Conservation (phyloP, 2,329 filamentous ascomycete species). For the Hymenoscyphus linearis region DNA sequence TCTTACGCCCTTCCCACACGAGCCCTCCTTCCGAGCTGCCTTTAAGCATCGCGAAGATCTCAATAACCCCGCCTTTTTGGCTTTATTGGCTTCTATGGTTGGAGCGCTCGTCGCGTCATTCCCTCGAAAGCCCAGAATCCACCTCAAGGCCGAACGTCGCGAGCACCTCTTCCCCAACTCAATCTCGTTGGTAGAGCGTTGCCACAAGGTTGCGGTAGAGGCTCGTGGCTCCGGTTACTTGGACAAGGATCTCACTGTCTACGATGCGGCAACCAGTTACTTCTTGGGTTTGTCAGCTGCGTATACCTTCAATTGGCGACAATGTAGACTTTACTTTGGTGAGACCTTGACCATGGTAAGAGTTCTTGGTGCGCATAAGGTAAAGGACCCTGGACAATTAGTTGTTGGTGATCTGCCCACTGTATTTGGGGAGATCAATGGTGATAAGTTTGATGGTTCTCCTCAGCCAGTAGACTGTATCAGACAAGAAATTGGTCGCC, state of each 20-base stretch:
- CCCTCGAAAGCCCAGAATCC: slow-evolving; percentile 63
- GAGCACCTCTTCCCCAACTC: slow-evolving; percentile 63
- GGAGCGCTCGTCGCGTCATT: slow-evolving; percentile 70
- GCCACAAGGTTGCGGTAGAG: slow-evolving; percentile 62
- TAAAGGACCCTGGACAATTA: slow-evolving; percentile 36
- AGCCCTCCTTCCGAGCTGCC: slow-evolving; percentile 67
- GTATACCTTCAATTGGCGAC: slow-evolving; percentile 63
- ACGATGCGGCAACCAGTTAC: slow-evolving; percentile 69
- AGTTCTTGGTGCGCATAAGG: slow-evolving; percentile 59
- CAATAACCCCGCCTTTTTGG: slow-evolving; percentile 61
- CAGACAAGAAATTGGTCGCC: slow-evolving; percentile 66
- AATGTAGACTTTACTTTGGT: slow-evolving; percentile 66
- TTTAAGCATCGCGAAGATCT: slow-evolving; percentile 64
- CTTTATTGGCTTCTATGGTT: slow-evolving; percentile 70
- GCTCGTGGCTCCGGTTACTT: slow-evolving; percentile 57
- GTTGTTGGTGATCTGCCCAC: slow-evolving; percentile 23
- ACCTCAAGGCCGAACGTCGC: slow-evolving; percentile 62
- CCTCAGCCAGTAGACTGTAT: slow-evolving; percentile 52
- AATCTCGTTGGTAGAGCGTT: slow-evolving; percentile 64
- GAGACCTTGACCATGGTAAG: slow-evolving; percentile 66
- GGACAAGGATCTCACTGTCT: slow-evolving; percentile 51
- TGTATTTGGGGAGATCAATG: slow-evolving; percentile 20
- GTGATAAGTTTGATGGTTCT: slow-evolving; percentile 9
- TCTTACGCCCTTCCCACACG: slow-evolving; percentile 71
- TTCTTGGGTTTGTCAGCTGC: slow-evolving; percentile 63